These are phyloP conservation scores for Mycoemilia scoparia DNA, from an alignment of 192 early-diverging fungal species.

Conservation along the genomic window DNA sequence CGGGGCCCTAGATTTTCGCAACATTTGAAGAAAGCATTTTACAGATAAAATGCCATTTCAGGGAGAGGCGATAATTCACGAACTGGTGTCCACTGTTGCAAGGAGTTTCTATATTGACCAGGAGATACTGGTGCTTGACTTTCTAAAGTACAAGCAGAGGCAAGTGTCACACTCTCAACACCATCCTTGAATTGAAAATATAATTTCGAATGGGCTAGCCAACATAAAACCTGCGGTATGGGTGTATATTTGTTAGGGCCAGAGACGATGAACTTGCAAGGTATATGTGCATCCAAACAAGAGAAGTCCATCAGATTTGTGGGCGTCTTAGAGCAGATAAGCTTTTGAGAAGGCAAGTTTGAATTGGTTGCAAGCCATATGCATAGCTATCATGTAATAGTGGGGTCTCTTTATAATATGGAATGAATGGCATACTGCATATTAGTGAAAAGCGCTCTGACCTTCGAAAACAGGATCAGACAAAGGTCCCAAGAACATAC, in stretches of 20 bases:
- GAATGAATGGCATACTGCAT: too few relatives aligned
- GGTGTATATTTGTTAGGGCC: slow-evolving; percentile 21
- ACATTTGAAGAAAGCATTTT: not conserved
- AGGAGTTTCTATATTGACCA: slow-evolving; percentile 68
- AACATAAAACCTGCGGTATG: not conserved
- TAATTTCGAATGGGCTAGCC: not conserved
- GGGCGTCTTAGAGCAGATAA: slow-evolving; percentile 59
- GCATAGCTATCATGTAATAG: too few relatives aligned
- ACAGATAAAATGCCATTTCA: slow-evolving; percentile 16
- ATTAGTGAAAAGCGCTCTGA: too few relatives aligned
- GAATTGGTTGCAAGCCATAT: too few relatives aligned
- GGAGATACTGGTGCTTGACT: slow-evolving; percentile 66
- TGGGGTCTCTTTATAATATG: too few relatives aligned
- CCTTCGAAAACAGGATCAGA: slow-evolving; percentile 37
- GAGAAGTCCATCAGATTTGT: slow-evolving; percentile 64
- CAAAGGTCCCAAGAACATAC: slow-evolving; percentile 33
- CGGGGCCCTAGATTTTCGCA: too few relatives aligned
- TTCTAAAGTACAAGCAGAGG: slow-evolving; percentile 49
- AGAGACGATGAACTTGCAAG: slow-evolving; percentile 61
- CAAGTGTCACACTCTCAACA: too few relatives aligned
- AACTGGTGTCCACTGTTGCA: slow-evolving; percentile 52
- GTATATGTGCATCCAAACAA: slow-evolving; percentile 38
- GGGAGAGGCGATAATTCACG: slow-evolving; percentile 29
- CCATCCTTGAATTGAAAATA: not conserved
- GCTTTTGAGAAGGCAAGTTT: slow-evolving; percentile 41